Percentiles rank a stretch among this genome's conserved stretches.
Conservation (phyloP, 768 basidiomycete genomes). For the Pleurotus salmoneostramineus region DNA sequence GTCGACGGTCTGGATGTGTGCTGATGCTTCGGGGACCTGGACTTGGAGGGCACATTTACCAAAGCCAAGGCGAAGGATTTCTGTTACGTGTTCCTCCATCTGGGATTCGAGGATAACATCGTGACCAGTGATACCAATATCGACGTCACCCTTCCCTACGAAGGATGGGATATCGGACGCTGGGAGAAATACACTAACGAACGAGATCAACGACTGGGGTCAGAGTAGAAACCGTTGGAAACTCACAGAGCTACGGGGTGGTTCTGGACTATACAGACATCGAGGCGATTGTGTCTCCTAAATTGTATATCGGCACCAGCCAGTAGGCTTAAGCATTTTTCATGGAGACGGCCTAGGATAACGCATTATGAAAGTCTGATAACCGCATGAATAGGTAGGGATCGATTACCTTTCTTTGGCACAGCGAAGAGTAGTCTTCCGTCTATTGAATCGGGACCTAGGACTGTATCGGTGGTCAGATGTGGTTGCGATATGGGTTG, state of each 20-base stretch:
- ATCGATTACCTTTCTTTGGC: constrained; percentile 84
- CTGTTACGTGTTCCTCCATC: constrained; percentile 75
- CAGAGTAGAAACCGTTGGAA: constrained; percentile 1
- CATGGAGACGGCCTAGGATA: constrained; percentile 73
- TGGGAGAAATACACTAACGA: constrained; percentile 79
- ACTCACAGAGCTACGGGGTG: constrained; percentile 89
- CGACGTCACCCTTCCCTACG: constrained; percentile 95
- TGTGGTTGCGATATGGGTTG: background rate
- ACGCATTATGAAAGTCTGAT: no score
- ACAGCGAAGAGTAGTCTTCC: constrained; percentile 92
- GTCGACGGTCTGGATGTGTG: constrained; percentile 65
- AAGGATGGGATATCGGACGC: constrained; percentile 97
- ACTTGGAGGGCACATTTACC: constrained; percentile 89
- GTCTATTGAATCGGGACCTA: constrained; percentile 74
- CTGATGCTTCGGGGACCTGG: constrained; percentile 78
- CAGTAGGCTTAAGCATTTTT: constrained; percentile 83
- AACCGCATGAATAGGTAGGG: no score
- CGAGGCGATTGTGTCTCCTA: constrained; percentile 79
- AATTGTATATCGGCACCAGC: constrained; percentile 98
- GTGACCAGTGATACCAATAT: constrained; percentile 96
- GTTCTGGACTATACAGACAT: constrained; percentile 92
- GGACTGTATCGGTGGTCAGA: background rate
- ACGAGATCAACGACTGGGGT: background rate
- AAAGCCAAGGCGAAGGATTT: constrained; percentile 82
- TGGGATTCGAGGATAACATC: constrained; percentile 92